Base-by-base conservation (phyloP, 441 rosid species). In the Erysimum cheiri region DNA sequence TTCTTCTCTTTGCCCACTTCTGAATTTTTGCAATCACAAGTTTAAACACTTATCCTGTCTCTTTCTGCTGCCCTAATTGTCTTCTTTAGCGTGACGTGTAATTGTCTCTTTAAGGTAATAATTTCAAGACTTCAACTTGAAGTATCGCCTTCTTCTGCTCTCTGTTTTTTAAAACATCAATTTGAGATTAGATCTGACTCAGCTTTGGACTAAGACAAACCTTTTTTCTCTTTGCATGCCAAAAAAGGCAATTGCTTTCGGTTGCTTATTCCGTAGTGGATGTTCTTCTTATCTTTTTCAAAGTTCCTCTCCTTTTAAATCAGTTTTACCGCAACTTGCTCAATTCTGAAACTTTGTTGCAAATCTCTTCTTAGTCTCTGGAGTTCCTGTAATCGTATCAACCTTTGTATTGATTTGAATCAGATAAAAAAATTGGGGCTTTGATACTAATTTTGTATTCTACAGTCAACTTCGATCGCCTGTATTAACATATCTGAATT, bases 31-130 rank as follows among this genome's bases (percentile, higher is more conserved):
- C 14, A 53, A 32, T 15, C 67, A 49, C 46, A 40, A 31, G 70
- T 49, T 55, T 46, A 19, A 22, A 36, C 41, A 11, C 50, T 75
- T 36, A 29, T 66, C 15, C 37, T 63, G 39, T 75, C 58, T 35
- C 65, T 59, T 71, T 63, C 65, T 56, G 48, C 71, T 39, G 32
- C 50, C 24, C 26, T 28, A 10, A 43, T 22, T 60, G 29, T 56
- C 55, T 72, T 43, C 65, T 28, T 69, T 68, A 37, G 26, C 17
- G 33, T 1, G 43, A 46, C 70, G 59, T 64, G 76, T 64, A n/a
- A 78, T 78, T 72, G 83, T 70, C 83, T 71, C 69, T 54, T 76
- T 82, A 63, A 26, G 86, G 81, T 87, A 54, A 49, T 87, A 54
- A 49, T 71, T 57, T 22, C 73, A 56, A 70, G 54, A 67, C 85